Evolutionary conservation across 495 filamentous ascomycete genomes (phyloP).

Genomic region (Delitschia confertaspora): DNA sequence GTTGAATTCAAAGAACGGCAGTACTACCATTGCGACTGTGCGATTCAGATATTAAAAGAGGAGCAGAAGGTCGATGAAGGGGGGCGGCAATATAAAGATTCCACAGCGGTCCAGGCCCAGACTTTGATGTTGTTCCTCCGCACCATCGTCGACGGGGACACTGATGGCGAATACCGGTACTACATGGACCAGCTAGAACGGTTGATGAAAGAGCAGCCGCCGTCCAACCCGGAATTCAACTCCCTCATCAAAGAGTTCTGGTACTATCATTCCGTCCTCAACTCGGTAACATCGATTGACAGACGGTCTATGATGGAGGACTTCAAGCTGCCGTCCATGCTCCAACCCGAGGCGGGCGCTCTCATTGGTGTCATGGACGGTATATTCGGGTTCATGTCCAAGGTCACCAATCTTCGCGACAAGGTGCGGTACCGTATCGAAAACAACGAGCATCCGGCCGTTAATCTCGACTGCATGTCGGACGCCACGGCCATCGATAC

Average conservation of each 20-base stretch:
- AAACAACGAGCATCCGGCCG: slow-evolving; percentile 54
- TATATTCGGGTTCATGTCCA: slow-evolving; percentile 68
- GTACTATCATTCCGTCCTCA: slow-evolving; percentile 79
- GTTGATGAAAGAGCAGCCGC: slow-evolving; percentile 51
- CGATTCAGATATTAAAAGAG: slow-evolving; percentile 37
- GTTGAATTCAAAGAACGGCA: slow-evolving; percentile 36
- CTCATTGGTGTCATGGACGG: slow-evolving; percentile 83
- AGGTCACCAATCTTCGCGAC: slow-evolving; percentile 72
- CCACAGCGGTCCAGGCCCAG: slow-evolving; percentile 60
- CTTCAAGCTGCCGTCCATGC: slow-evolving; percentile 60
- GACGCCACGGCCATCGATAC: slow-evolving; percentile 70
- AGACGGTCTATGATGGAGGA: slow-evolving; percentile 48
- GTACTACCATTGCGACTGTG: slow-evolving; percentile 51
- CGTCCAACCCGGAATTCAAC: slow-evolving; percentile 30
- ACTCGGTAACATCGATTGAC: slow-evolving; percentile 65
- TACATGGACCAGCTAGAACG: slow-evolving; percentile 71
- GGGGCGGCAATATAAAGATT: slow-evolving; percentile 42
- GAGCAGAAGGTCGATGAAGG: slow-evolving; percentile 30
- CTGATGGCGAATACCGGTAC: slow-evolving; percentile 66
- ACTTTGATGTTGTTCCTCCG: slow-evolving; percentile 77
- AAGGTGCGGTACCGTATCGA: slow-evolving; percentile 59
- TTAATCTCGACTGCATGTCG: slow-evolving; percentile 66
- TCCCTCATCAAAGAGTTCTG: slow-evolving; percentile 89
- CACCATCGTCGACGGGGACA: slow-evolving; percentile 69
- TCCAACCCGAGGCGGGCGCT: slow-evolving; percentile 62